Conservation (phyloP, 305 asterid species). For the Fraxinus dipetala region DNA sequence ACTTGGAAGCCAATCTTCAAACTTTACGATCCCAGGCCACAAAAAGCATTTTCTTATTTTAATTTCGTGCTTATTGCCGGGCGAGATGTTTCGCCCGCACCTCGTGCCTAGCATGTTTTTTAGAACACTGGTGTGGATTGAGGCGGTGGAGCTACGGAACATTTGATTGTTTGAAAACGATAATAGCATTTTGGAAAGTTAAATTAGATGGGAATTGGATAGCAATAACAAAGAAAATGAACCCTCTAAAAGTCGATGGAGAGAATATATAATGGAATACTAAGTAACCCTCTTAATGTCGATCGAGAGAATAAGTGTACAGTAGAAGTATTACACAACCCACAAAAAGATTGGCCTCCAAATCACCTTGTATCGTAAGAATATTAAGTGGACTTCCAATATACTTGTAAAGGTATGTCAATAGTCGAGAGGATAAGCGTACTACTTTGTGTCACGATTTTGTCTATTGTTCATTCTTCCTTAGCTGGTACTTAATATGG, state of each 20-base stretch:
- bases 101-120: too few species aligned
- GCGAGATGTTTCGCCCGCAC: too few species aligned
- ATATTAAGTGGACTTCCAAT: background rate
- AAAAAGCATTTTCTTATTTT: too few species aligned
- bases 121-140: background rate
- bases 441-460: background rate
- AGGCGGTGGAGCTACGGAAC: background rate
- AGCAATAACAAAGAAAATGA: background rate
- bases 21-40: too few species aligned
- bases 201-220: background rate
- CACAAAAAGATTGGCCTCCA: background rate
- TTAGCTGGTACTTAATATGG: background rate
- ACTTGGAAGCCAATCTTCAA: too few species aligned
- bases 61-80: too few species aligned
- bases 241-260: background rate
- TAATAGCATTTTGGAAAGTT: background rate
- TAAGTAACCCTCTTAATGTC: background rate
- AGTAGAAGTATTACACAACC: background rate
- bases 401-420: background rate
- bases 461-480: background rate
- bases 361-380: background rate
- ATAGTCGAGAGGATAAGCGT: background rate
- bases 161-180: background rate
- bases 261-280: background rate
- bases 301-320: background rate